Evolutionary conservation across 371 early-diverging fungal species (phyloP).

Genomic region (Lichtheimia hyalospora): DNA sequence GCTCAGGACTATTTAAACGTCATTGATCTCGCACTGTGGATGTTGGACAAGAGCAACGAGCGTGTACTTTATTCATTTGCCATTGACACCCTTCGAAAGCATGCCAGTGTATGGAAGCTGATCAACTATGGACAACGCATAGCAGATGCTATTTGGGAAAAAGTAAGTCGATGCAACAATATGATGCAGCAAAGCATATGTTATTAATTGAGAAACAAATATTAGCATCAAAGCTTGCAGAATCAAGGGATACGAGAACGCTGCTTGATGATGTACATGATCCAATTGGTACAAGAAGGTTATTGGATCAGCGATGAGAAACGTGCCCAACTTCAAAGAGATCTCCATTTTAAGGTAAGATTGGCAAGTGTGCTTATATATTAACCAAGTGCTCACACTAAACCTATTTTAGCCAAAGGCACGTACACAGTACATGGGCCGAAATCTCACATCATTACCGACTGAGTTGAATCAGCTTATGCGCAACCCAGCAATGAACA

Average conservation of each 20-base stretch:
- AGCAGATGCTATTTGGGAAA: constrained; percentile 36
- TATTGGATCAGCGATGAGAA: constrained; percentile 30
- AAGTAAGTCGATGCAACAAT: constrained; percentile 18
- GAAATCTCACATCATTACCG: constrained; percentile 12
- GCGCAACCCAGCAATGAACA: constrained; percentile 24
- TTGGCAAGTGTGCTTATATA: not conserved
- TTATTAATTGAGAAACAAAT: not conserved
- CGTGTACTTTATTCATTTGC: constrained; percentile 47
- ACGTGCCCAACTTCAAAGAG: constrained; percentile 36
- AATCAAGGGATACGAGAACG: constrained; percentile 34
- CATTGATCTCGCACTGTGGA: constrained; percentile 62
- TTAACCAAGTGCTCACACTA: not conserved
- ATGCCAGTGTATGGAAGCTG: constrained; percentile 60
- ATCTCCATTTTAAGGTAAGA: constrained; percentile 36
- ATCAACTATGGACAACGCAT: constrained; percentile 28
- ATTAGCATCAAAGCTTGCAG: constrained; percentile 40
- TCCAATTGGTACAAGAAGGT: constrained; percentile 49
- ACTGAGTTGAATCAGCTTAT: constrained; percentile 40
- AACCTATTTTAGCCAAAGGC: constrained; percentile 2
- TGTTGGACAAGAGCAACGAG: constrained; percentile 63
- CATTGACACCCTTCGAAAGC: constrained; percentile 57
- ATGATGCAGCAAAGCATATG: not conserved
- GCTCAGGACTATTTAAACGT: constrained; percentile 57
- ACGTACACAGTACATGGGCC: constrained; percentile 3
- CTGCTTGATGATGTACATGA: constrained; percentile 50